Evolutionary conservation across 2,329 filamentous ascomycete species (phyloP), one percentile per base, ranked within the genome.

Genomic region (Colletotrichum sp.): DNA sequence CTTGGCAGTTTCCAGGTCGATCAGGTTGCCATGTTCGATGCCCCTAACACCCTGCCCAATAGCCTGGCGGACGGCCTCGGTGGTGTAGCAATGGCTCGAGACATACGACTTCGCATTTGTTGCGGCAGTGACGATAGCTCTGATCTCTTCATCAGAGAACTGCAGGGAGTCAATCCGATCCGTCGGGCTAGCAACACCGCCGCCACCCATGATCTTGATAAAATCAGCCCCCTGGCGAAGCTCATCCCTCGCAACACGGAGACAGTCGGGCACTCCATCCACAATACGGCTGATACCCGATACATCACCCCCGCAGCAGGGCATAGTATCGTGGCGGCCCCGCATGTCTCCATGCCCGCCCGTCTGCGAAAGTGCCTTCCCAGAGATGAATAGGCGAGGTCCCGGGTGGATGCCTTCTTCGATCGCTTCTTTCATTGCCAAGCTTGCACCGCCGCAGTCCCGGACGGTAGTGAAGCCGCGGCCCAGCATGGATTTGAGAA

Each of bases 401-500:
- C 90, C 91, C 2, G 87, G 86, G 60, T 89, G 85, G 0, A 92
- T 84, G 1, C 43, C 43, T n/a, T 52, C 43, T 13, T 52, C 43
- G n/a, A 52, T 3, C n/a, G 43, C 43, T 52, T 52, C 43, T 52
- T 52, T 52, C 43, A 52, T 52, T n/a, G 43, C 43, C 43, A 52
- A 22, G 3, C 84, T 83, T 3, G 90, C 90, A 6, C 91, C 91
- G 1, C 90, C 91, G 61, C 88, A 90, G 79, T 93, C 91, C 2
- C 91, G 86, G 6, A 90, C 85, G 4, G 85, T 89, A 2, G 91
- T 93, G 82, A 92, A 93, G 2, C 91, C 91, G n/a, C 90, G 86
- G 39, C 82, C 80, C 0, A 93, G 85, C 83, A 91, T 91, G 74
- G 89, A 84, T 22, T 66, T 71, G 5, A 56, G 36, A 15, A 71